These are phyloP conservation scores for Chlamydomonas sp. DNA, from an alignment of 139 green algal species.

Conservation along the genomic window DNA sequence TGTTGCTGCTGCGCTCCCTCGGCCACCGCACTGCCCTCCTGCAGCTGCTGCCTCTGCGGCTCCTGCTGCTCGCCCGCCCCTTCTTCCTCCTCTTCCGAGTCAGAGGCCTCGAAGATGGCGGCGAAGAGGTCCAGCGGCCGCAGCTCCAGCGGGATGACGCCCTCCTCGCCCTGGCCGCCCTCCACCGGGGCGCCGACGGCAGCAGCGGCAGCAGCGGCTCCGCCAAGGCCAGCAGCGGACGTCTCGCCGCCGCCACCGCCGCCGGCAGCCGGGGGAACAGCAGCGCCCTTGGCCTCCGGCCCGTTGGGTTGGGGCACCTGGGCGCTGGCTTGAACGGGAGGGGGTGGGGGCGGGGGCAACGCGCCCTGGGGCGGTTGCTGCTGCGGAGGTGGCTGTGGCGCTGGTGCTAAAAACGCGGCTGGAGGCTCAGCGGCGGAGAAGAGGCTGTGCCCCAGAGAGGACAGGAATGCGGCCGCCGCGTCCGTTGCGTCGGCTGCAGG, in stretches of 20 bases:
- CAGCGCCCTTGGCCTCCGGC: too few relatives aligned
- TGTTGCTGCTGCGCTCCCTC: conserved; percentile 20
- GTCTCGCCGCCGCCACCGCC: neutral
- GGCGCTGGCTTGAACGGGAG: too few relatives aligned
- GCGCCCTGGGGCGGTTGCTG: conserved; percentile 3
- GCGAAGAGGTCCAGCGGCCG: conserved; percentile 87
- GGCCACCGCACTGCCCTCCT: neutral
- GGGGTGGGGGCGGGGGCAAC: neutral
- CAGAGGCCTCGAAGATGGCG: conserved; percentile 84
- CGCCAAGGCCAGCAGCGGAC: neutral
- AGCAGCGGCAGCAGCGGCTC: conserved; percentile 8
- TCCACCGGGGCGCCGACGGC: neutral
- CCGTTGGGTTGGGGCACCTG: too few relatives aligned
- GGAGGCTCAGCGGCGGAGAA: neutral
- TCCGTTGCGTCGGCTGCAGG: neutral
- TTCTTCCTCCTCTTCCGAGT: conserved; percentile 66
- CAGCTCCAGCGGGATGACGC: conserved; percentile 39
- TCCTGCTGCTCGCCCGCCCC: conserved; percentile 17
- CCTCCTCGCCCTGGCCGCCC: conserved; percentile 6
- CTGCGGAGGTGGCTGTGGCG: conserved; percentile 4
- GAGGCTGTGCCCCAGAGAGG: conserved; percentile 11
- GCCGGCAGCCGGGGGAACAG: neutral
- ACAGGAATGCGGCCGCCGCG: conserved; percentile 40
- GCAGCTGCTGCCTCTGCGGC: neutral
- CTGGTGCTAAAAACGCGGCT: neutral